phyloP scores from a whole-genome alignment of 495 filamentous ascomycete species.

The Hypomontagnella submonticulosa region DNA sequence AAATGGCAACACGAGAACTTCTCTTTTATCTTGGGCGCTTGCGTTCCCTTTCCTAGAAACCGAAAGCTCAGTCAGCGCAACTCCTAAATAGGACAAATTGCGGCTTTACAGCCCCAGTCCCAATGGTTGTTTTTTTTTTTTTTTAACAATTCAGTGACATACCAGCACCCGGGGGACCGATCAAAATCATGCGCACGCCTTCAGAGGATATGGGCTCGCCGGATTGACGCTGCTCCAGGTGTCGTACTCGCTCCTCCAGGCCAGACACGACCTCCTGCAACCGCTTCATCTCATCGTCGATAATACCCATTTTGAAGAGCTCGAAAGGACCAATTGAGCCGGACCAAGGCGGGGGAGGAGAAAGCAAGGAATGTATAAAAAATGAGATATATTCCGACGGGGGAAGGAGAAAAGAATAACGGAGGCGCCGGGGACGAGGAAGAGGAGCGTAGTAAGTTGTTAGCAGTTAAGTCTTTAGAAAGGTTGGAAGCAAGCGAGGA shows the following conservation, averaged over 20 bases:
- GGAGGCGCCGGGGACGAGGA: conserved; percentile 27
- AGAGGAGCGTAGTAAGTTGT: conserved; percentile 39
- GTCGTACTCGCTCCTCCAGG: conserved; percentile 84
- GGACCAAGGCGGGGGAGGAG: conserved; percentile 50
- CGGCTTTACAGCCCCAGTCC: conserved; percentile 1
- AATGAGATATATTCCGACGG: conserved; percentile 27
- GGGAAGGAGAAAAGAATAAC: conserved; percentile 34
- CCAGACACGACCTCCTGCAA: conserved; percentile 81
- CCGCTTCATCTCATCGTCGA: conserved; percentile 80
- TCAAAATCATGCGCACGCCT: conserved; percentile 92
- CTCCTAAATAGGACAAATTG: conserved; percentile 9
- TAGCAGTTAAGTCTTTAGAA: conserved; percentile 1
- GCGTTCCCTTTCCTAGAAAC: conserved; percentile 92
- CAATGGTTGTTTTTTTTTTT: too few relatives aligned
- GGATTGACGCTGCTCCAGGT: conserved; percentile 73
- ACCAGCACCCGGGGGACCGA: conserved; percentile 98
- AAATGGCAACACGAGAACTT: conserved; percentile 97
- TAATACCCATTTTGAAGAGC: conserved; percentile 77
- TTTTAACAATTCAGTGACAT: conserved; percentile 50
- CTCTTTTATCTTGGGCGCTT: conserved; percentile 97
- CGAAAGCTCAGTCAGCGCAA: conserved; percentile 46
- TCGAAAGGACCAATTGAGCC: conserved; percentile 47
- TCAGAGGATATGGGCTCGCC: conserved; percentile 63
- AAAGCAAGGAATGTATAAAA: conserved; percentile 11
- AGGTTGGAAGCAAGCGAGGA: conserved; percentile 17